phyloP scores from a whole-genome alignment of 768 basidiomycete species.

The Psilocybe subaeruginosa region DNA sequence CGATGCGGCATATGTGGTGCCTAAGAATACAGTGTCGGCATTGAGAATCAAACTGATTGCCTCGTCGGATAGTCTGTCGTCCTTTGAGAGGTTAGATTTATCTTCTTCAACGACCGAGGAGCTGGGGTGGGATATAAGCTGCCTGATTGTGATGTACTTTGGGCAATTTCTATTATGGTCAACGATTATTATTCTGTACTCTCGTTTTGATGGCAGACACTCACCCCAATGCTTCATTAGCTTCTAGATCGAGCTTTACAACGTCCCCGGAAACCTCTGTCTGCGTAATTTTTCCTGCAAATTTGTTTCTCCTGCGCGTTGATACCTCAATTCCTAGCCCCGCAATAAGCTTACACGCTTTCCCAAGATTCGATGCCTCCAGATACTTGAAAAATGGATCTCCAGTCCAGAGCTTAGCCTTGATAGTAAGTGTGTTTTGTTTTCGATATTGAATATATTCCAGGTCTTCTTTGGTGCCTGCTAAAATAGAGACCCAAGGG shows the following conservation, averaged over 20 bases:
- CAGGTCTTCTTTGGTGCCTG: no score
- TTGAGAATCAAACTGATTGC: constrained; percentile 48
- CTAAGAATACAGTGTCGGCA: constrained; percentile 59
- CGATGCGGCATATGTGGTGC: constrained; percentile 48
- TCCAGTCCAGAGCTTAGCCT: constrained; percentile 50
- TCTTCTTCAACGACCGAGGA: constrained; percentile 37
- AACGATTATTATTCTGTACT: background rate
- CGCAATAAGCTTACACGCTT: constrained; percentile 41
- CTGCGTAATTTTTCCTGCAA: constrained; percentile 42
- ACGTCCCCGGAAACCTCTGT: constrained; percentile 29
- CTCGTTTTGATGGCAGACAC: constrained; percentile 18
- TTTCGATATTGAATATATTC: constrained; percentile 23
- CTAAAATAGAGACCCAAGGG: no score
- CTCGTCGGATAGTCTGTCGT: constrained; percentile 50
- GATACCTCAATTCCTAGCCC: constrained; percentile 63
- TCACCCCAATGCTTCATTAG: constrained; percentile 61
- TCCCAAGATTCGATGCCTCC: constrained; percentile 12
- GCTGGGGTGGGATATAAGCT: constrained; percentile 43
- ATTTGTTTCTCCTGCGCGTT: constrained; percentile 33
- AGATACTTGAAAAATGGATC: constrained; percentile 55
- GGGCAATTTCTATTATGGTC: constrained; percentile 56
- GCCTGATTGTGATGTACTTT: constrained; percentile 65
- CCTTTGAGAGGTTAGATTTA: constrained; percentile 30
- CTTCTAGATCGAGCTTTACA: constrained; percentile 40
- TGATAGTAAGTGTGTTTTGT: constrained; percentile 39